Evolutionary conservation across 2,329 filamentous ascomycete genomes (phyloP), one percentile per base, ranked within the genome.

Genomic region (Xenosphaeropsis pyriputrescens): DNA sequence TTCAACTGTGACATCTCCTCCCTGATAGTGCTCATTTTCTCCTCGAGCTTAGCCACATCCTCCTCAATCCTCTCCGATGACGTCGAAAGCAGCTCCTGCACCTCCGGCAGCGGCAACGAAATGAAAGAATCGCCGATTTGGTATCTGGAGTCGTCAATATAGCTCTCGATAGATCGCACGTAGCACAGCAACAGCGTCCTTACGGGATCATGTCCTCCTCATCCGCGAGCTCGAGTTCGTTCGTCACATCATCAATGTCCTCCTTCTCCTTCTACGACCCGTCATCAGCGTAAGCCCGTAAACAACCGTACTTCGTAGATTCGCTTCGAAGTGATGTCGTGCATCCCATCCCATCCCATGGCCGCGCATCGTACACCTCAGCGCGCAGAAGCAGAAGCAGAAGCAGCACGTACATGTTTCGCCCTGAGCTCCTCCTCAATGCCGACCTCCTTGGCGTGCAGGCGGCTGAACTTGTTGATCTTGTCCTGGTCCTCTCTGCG

Each of bases 41-140:
- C 82, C 59, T 95, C 86, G 39, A 95, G 62, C 42, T 62, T 67
- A 15, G 70, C 67, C 13, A 93, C 80, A 39, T 93, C 83, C 45
- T 76, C 65, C 47, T 93, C 85, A 44, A 94, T 76, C 50, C 70
- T 72, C 43, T 78, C 68, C 5, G 78, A 79, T 5, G 84, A 81
- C 9, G 70, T 61, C 14, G 75, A 66, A 5, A 98, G 76, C 61
- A 96, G 72, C 48, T 89, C 79, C 55, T 95, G 85, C 2, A 91
- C 91, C 56, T 94, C 81, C 35, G 79, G 63, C 13, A 95, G 71
- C 7, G 82, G 79, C 37, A 98, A 63, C 41, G 85, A 82, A 58
- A 96, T 83, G 64, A 96, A 98, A 5, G 86, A 84, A 58, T 96
- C 91, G 47, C 91, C 91, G 41, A 98, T 85, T 63, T 93, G 93